Percentiles rank a stretch among this genome's conserved stretches.
Evolutionary conservation across 2,329 filamentous ascomycete species (phyloP).

Genomic region (Neodidymelliopsis sp.): DNA sequence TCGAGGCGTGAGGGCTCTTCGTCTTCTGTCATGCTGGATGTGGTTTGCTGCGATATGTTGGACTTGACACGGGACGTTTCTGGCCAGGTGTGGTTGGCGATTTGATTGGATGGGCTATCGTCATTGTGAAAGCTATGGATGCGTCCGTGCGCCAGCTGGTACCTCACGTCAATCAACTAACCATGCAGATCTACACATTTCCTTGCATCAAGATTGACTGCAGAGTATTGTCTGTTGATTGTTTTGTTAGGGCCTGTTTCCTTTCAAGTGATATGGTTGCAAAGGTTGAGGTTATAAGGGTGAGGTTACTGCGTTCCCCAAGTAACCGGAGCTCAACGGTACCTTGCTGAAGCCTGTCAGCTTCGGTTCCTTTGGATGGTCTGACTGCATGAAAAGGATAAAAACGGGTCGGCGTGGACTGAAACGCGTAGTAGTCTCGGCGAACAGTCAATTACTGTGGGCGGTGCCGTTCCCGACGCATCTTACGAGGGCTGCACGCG

Average conservation of each 20-base stretch:
- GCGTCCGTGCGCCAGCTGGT: constrained; percentile 9
- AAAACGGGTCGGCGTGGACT: constrained; percentile 19
- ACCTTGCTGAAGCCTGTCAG: constrained; percentile 16
- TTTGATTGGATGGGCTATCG: constrained; percentile 7
- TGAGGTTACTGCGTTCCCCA: constrained; percentile 4
- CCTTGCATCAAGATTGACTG: background rate
- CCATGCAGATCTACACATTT: background rate
- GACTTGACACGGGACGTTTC: constrained; percentile 12
- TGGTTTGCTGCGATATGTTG: background rate
- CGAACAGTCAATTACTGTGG: constrained; percentile 13
- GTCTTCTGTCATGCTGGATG: background rate
- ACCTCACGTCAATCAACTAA: background rate
- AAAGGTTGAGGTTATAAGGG: background rate
- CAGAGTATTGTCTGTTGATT: too few relatives aligned
- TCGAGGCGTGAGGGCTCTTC: constrained; percentile 34
- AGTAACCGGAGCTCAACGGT: constrained; percentile 15
- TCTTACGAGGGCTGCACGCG: constrained; percentile 21
- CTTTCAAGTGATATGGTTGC: too few relatives aligned
- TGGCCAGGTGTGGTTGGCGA: background rate
- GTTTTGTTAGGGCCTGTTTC: too few relatives aligned
- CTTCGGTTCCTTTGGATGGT: constrained; percentile 8
- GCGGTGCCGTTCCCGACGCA: constrained; percentile 16
- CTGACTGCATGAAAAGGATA: constrained; percentile 21
- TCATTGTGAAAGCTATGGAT: constrained; percentile 11
- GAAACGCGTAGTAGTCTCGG: constrained; percentile 20